Conservation (phyloP, 148 eudicot species). For the Gaultheria prostrata region DNA sequence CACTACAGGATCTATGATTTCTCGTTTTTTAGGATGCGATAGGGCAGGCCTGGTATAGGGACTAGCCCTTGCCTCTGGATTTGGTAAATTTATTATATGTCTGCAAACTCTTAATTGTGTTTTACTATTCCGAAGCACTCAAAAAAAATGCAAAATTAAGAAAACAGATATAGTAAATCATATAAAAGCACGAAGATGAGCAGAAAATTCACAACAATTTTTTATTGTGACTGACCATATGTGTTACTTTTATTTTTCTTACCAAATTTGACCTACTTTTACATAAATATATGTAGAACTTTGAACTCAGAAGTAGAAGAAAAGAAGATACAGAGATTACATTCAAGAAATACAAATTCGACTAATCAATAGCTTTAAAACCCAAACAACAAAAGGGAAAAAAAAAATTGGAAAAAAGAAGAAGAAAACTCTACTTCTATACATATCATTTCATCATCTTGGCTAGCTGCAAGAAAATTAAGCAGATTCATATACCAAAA, state of each 20-base stretch:
- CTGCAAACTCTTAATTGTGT: too few relatives aligned
- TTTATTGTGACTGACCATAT: neutral
- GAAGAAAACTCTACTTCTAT: slow-evolving; percentile 21
- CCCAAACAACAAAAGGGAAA: neutral
- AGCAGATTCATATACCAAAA: slow-evolving; percentile 50
- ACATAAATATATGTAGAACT: neutral
- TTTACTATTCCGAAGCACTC: too few relatives aligned
- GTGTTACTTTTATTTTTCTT: neutral
- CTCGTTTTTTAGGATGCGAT: too few relatives aligned
- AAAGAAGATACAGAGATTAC: neutral
- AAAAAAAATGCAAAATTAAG: too few relatives aligned
- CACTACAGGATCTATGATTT: too few relatives aligned
- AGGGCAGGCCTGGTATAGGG: too few relatives aligned
- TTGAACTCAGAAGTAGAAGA: neutral
- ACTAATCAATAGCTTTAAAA: neutral
- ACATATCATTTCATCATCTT: slow-evolving; percentile 23
- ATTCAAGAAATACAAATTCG: neutral
- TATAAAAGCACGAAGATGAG: too few relatives aligned
- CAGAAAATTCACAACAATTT: too few relatives aligned
- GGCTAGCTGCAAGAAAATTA: neutral
- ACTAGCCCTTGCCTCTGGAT: too few relatives aligned
- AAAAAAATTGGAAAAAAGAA: neutral
- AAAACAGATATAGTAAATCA: too few relatives aligned
- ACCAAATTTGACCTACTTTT: neutral
- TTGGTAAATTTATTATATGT: too few relatives aligned